Evolutionary conservation across 768 basidiomycete genomes (phyloP).

Genomic region (Lepiota venenata): DNA sequence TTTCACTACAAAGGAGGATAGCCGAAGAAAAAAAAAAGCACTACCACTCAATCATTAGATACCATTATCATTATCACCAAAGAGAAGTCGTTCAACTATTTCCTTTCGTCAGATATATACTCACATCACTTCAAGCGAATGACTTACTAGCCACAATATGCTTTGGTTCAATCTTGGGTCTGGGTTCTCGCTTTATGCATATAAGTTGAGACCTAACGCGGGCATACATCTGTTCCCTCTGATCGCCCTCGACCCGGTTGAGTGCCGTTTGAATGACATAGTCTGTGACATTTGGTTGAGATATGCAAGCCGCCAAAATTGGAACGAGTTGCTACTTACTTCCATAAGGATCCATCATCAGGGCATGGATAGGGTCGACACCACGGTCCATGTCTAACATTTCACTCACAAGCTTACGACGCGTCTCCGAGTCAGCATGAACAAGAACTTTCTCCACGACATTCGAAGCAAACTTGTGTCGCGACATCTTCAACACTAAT

Average conservation of each 20-base stretch:
- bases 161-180: conserved; percentile 66
- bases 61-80: conserved; percentile 3
- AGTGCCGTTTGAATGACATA: conserved; percentile 85
- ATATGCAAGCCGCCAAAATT: not conserved
- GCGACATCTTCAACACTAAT: conserved; percentile 74
- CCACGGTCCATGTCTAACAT: conserved; percentile 57
- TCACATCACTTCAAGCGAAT: not conserved
- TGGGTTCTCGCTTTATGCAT: conserved; percentile 62
- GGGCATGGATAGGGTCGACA: conserved; percentile 61
- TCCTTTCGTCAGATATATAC: too few species aligned
- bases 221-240: conserved; percentile 61
- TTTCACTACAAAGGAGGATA: not conserved
- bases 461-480: conserved; percentile 94
- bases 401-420: conserved; percentile 74
- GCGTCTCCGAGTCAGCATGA: conserved; percentile 59
- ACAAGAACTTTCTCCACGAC: conserved; percentile 90
- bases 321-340: conserved; percentile 47
- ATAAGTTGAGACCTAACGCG: conserved; percentile 65
- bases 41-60: not conserved
- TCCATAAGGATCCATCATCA: conserved; percentile 88
- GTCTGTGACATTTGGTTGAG: conserved; percentile 39
- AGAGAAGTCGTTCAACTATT: conserved; percentile 6
- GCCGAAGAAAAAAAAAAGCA: not conserved
- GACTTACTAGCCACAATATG: conserved; percentile 76
- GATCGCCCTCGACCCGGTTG: conserved; percentile 63